Evolutionary conservation across 2,329 filamentous ascomycete species (phyloP), one percentile per base, ranked within the genome.

Genomic region (Claviceps spartinae): DNA sequence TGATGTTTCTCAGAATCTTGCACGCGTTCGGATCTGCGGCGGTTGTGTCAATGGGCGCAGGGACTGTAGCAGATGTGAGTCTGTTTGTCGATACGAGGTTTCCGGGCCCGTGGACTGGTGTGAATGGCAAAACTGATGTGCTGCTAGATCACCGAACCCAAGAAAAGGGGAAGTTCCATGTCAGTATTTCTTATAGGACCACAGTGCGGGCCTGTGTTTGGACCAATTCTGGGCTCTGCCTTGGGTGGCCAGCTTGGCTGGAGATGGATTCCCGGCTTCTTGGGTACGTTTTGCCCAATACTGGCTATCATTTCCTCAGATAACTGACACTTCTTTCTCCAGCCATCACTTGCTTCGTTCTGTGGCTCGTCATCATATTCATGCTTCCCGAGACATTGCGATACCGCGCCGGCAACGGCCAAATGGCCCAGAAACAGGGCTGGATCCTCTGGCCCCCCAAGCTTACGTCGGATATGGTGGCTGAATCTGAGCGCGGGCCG

Each of bases 351-450:
- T 60, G 64, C 55, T 54, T 65, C 57, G 24, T 61, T 3, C 61
- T 71, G 20, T 63, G 54, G 56, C 38, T 60, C 9, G 11, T 57
- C 34, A 58, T 63, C 47, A 30, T 63, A 20, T 56, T 73, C 50
- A 65, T 64, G 52, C 68, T 74, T 6, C 72, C 72, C 0, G 72
- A 75, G 55, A 75, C 72, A 2, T 61, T 74, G 8, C 67, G 71
- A 26, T 63, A 65, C 5, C 59, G 69, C 2, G 72, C 73, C 2
- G 72, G 72, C 4, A 72, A 72, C 51, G 71, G 70, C 16, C 56
- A 58, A 16, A 51, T 63, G 11, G 62, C 63, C 44, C 41, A 51
- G 7, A 52, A 55, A 13, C 51, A 49, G 5, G 7, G 51, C 20
- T 53, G 60, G 52, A 20, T 64, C 14, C 36, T 62, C 16, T 47